These are phyloP conservation scores for Kandelia obovata DNA, from an alignment of 345 rosid species.

Conservation along the genomic window DNA sequence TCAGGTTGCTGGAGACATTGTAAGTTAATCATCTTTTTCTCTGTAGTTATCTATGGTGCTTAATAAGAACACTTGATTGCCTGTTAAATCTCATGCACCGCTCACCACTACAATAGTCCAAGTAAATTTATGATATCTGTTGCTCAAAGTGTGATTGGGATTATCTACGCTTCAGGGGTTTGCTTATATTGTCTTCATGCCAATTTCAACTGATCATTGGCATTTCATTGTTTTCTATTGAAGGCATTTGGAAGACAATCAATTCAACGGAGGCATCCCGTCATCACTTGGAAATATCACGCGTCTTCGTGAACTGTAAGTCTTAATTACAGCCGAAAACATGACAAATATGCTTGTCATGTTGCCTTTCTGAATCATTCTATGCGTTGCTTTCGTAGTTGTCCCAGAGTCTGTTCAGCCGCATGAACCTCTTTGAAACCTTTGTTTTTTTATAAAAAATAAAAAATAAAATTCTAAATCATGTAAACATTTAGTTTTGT, in stretches of 20 bases:
- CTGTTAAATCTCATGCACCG: neutral
- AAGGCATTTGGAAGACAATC: slow-evolving; percentile 85
- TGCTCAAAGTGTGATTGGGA: neutral
- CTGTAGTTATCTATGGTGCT: neutral
- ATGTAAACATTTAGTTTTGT: too few species aligned
- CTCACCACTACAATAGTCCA: slow-evolving; percentile 5
- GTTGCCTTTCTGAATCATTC: neutral
- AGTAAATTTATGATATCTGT: neutral
- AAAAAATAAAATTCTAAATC: too few species aligned
- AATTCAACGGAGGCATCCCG: slow-evolving; percentile 59
- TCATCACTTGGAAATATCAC: slow-evolving; percentile 50
- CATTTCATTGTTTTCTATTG: slow-evolving; percentile 16
- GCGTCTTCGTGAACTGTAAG: slow-evolving; percentile 72
- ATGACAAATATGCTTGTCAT: slow-evolving; percentile 5
- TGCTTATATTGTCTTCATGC: neutral
- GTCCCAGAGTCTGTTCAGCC: neutral
- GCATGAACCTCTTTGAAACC: too few species aligned
- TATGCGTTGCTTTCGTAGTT: neutral
- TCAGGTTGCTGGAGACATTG: slow-evolving; percentile 55
- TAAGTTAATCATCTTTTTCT: slow-evolving; percentile 35
- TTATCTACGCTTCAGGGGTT: slow-evolving; percentile 1
- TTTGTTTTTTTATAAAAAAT: too few species aligned
- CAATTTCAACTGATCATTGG: slow-evolving; percentile 2
- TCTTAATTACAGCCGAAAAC: slow-evolving; percentile 10
- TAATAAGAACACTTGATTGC: slow-evolving; percentile 8